Evolutionary conservation across 768 basidiomycete species (phyloP).

Genomic region (Ramaria sp.): DNA sequence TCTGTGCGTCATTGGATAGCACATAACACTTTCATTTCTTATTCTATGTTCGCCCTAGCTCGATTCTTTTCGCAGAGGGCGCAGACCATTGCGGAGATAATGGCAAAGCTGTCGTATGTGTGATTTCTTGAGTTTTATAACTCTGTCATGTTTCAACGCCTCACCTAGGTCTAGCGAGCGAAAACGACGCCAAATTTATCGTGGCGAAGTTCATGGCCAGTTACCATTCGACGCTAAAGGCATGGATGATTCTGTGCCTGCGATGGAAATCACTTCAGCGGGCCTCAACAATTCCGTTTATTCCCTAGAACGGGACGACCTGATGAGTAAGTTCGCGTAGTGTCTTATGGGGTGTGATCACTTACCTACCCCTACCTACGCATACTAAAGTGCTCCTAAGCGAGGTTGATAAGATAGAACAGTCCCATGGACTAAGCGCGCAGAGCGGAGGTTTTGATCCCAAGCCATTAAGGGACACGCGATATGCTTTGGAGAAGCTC

Average conservation of each 20-base stretch:
- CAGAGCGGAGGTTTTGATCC: constrained; percentile 15
- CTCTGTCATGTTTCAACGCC: not conserved
- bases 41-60: constrained; percentile 30
- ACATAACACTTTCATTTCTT: not conserved
- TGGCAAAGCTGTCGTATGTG: constrained; percentile 79
- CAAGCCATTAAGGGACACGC: constrained; percentile 52
- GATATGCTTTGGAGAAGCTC: constrained; percentile 53
- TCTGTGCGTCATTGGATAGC: constrained; percentile 39
- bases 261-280: constrained; percentile 67
- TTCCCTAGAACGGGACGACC: constrained; percentile 54
- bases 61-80: constrained; percentile 76
- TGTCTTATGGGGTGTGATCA: not conserved
- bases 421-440: constrained; percentile 7
- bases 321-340: constrained; percentile 47
- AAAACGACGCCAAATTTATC: constrained; percentile 77
- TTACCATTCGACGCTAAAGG: constrained; percentile 79
- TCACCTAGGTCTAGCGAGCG: constrained; percentile 54
- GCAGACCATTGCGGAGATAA: constrained; percentile 70
- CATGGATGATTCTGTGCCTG: constrained; percentile 72
- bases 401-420: constrained; percentile 56
- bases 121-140: not conserved
- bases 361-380: constrained; percentile 10
- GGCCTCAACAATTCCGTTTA: constrained; percentile 55
- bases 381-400: constrained; percentile 50
- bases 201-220: constrained; percentile 73